These are phyloP conservation scores for Phytopythium montanum DNA, from an alignment of 352 stramenopile genomes.

Conservation along the genomic window DNA sequence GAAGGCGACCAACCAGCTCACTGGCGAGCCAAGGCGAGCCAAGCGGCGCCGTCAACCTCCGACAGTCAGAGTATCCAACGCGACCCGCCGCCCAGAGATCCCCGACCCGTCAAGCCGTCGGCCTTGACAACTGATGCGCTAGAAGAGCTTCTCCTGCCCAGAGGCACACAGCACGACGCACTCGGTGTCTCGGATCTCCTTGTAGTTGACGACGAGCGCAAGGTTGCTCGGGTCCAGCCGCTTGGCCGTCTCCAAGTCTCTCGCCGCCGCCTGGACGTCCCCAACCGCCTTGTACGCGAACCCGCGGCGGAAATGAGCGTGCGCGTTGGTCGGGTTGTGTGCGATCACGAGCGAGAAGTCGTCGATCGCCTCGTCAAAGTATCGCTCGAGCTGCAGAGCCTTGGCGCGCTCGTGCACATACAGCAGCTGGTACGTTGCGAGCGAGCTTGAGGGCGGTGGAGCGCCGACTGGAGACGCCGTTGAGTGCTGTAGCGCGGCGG, in stretches of 20 bases:
- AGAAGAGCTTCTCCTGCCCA: slow-evolving; percentile 55
- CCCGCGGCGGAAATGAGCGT: slow-evolving; percentile 78
- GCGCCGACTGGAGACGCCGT: background rate
- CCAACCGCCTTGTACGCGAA: slow-evolving; percentile 70
- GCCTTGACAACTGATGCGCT: background rate
- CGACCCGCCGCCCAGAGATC: background rate
- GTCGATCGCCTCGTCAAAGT: slow-evolving; percentile 60
- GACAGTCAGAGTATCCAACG: slow-evolving; percentile 1
- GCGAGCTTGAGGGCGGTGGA: background rate
- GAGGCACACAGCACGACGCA: slow-evolving; percentile 67
- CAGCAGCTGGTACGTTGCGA: slow-evolving; percentile 10
- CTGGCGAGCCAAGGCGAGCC: slow-evolving; percentile 1
- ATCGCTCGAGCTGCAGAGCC: slow-evolving; percentile 66
- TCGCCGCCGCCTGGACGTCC: slow-evolving; percentile 42
- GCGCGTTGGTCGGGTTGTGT: slow-evolving; percentile 74
- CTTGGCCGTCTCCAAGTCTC: slow-evolving; percentile 72
- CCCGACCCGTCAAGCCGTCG: background rate
- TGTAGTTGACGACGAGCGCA: slow-evolving; percentile 78
- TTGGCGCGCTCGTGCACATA: slow-evolving; percentile 81
- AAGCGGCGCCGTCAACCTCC: background rate
- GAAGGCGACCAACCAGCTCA: background rate
- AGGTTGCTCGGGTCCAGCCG: slow-evolving; percentile 62
- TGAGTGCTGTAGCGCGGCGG: slow-evolving; percentile 28
- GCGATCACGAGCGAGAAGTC: slow-evolving; percentile 73
- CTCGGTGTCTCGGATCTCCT: slow-evolving; percentile 61